These are phyloP conservation scores for Gelatoporia subvermispora DNA, from an alignment of 768 basidiomycete genomes.

Conservation along the genomic window DNA sequence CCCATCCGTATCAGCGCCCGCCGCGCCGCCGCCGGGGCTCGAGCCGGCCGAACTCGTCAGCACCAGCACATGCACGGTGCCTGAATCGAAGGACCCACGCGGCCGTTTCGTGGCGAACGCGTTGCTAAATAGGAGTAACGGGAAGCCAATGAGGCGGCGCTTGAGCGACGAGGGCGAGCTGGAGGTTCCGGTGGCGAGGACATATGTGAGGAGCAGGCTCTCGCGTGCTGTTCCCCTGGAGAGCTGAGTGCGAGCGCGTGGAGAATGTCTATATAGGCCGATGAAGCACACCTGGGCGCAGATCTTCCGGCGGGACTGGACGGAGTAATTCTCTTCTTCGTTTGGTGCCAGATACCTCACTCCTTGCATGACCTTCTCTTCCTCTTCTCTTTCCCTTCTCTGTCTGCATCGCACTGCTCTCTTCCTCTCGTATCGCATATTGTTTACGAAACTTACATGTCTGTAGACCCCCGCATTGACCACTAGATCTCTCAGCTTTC, in stretches of 20 bases:
- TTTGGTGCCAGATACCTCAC: not conserved
- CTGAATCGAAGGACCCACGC: conserved; percentile 30
- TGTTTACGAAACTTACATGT: no score
- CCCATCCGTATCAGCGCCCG: not conserved
- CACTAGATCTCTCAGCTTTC: no score
- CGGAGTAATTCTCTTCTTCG: not conserved
- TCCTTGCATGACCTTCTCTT: not conserved
- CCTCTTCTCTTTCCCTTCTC: not conserved
- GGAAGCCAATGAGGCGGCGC: conserved; percentile 47
- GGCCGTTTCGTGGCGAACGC: conserved; percentile 54
- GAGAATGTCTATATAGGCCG: no score
- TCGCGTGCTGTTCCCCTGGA: conserved; percentile 48
- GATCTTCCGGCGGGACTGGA: not conserved
- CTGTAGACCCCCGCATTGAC: no score
- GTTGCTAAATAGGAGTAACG: conserved; percentile 50
- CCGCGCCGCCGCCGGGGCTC: not conserved
- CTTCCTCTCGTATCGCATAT: not conserved
- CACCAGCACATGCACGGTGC: not conserved
- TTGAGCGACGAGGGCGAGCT: conserved; percentile 20
- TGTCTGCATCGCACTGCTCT: not conserved
- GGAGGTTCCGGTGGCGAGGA: conserved; percentile 21
- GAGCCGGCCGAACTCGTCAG: conserved; percentile 1
- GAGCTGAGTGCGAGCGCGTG: conserved; percentile 13
- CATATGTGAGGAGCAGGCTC: conserved; percentile 50
- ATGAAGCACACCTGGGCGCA: no score